Percentiles rank a stretch among this genome's conserved stretches.
Conservation (phyloP, 176 grass and related monocot genomes). For the Phoenix roebelenii region DNA sequence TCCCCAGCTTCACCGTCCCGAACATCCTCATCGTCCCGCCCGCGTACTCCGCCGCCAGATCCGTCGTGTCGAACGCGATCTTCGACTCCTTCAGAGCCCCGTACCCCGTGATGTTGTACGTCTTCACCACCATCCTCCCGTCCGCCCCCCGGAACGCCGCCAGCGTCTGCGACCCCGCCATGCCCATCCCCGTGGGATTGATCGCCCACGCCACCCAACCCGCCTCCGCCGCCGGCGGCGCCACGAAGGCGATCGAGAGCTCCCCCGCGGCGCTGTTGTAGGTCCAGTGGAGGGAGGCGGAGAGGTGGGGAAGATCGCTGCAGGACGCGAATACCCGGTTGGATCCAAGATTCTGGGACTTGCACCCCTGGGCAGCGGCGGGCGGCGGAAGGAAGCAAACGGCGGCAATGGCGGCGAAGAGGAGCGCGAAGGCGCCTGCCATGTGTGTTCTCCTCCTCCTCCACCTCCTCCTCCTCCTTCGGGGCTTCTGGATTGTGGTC, state of each 20-base stretch:
- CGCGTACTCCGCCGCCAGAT: slow-evolving; percentile 34
- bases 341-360: not conserved
- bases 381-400: too few species aligned
- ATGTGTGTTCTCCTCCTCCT: too few species aligned
- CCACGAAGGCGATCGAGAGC: slow-evolving; percentile 49
- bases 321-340: slow-evolving; percentile 33
- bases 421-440: too few species aligned
- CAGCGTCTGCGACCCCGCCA: slow-evolving; percentile 58
- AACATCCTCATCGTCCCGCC: slow-evolving; percentile 42
- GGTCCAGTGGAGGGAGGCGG: slow-evolving; percentile 49
- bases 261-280: slow-evolving; percentile 22
- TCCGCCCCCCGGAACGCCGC: slow-evolving; percentile 10
- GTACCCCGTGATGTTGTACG: slow-evolving; percentile 43
- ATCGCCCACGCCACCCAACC: slow-evolving; percentile 66
- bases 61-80: slow-evolving; percentile 28
- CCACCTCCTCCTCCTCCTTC: too few species aligned
- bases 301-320: slow-evolving; percentile 26
- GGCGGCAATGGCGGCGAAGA: too few species aligned
- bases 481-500: too few species aligned
- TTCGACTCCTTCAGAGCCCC: not conserved
- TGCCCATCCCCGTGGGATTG: slow-evolving; percentile 45
- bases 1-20: slow-evolving; percentile 40
- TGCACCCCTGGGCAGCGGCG: too few species aligned
- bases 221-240: slow-evolving; percentile 2
- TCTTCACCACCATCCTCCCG: slow-evolving; percentile 23